Evolutionary conservation across 169 alveolate genomes (phyloP), one percentile per base, ranked within the genome.

Genomic region (Plasmodium sp.): DNA sequence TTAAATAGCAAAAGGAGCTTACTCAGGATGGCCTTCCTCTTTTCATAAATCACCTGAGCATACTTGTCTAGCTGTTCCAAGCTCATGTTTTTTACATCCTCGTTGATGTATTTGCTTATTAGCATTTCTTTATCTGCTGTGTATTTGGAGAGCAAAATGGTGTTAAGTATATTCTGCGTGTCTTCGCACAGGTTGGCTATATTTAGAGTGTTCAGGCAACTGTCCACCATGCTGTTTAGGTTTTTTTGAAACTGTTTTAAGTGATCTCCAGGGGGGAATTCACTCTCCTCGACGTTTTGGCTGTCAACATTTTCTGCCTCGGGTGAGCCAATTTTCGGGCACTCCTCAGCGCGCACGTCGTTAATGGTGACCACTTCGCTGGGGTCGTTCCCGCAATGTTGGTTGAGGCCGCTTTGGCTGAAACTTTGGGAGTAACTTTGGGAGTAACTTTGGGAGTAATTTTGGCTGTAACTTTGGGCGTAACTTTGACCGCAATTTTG

Each of bases 1-100:
- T 90, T 90, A 72, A 90, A 90, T 54, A 90, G 80, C 1, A 90
- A 36, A n/a, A 90, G 90, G 9, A 90, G 77, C 45, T 90, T 90
- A 39, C 18, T 90, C 18, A 90, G 56, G 43, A 74, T 80, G 3
- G 36, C 22, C 22, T 90, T 90, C 58, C 77, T 90, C 41, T 90
- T 90, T 80, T 90, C 94, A 90, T 90, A 90, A 0, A 90, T 62
- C 10, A 45, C 22, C 16, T 90, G 94, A 36, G 74, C 94, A 62
- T 62, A 62, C 48, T 90, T 79, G 33, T 90, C 94, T 80, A 90
- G 9, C 36, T 58, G 41, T 80, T 90, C 94, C 67, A 90, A 80
- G 54, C 83, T 80, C 94, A 90, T 80, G 72, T 12, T 80, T 1
- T 51, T 90, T 27, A 90, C 74, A 80, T 90, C 94, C 18, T 90